Evolutionary conservation across 495 filamentous ascomycete species (phyloP).

Genomic region (Neurospora discreta): DNA sequence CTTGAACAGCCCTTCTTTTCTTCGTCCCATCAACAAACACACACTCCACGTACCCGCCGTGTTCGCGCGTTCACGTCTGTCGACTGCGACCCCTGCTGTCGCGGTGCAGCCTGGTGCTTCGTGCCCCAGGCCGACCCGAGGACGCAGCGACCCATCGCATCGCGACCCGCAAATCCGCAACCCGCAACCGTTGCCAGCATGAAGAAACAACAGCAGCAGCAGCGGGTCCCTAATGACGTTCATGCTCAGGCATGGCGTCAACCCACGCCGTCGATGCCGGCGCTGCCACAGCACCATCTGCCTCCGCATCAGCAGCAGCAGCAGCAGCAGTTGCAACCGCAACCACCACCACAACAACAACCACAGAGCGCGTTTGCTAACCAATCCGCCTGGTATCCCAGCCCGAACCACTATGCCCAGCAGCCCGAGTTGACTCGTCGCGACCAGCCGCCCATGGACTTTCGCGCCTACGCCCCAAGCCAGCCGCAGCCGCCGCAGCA

Average conservation of each 20-base stretch:
- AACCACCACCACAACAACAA: slow-evolving; percentile 6
- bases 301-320: slow-evolving; percentile 15
- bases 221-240: slow-evolving; percentile 18
- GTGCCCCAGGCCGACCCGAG: slow-evolving; percentile 17
- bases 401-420: slow-evolving; percentile 18
- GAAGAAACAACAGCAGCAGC: slow-evolving; percentile 15
- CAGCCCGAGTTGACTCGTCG: slow-evolving; percentile 34
- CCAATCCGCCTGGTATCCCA: slow-evolving; percentile 23
- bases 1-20: background rate
- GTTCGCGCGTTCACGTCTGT: background rate
- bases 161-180: background rate
- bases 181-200: slow-evolving; percentile 11
- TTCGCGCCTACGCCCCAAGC: slow-evolving; percentile 16
- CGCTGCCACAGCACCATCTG: slow-evolving; percentile 19
- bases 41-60: background rate
- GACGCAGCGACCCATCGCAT: slow-evolving; percentile 5
- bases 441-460: slow-evolving; percentile 23
- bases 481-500: slow-evolving; percentile 25
- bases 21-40: background rate
- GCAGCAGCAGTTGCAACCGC: slow-evolving; percentile 6
- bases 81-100: slow-evolving; percentile 8
- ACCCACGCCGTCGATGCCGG: slow-evolving; percentile 22
- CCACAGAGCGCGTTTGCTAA: slow-evolving; percentile 22
- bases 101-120: slow-evolving; percentile 19
- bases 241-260: slow-evolving; percentile 23